Percentiles rank a stretch among this genome's conserved stretches.
Conservation (phyloP, 2,329 filamentous ascomycete genomes). For the Fusarium decemcellulare region DNA sequence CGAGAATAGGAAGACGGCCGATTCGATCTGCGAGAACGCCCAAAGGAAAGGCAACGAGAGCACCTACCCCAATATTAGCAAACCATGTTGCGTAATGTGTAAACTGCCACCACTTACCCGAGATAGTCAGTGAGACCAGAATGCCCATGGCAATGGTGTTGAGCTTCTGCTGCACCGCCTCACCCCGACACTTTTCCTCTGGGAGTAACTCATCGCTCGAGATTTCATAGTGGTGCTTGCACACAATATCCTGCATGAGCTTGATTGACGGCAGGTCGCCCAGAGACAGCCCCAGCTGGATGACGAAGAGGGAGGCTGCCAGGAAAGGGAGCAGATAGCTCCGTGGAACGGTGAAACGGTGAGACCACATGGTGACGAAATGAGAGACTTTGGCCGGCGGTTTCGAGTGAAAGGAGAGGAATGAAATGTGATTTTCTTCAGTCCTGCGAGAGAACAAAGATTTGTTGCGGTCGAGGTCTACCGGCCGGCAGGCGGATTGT, state of each 20-base stretch:
- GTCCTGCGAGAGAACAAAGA: not conserved
- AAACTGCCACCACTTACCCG: conserved; percentile 12
- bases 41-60: conserved; percentile 40
- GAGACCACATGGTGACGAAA: conserved; percentile 25
- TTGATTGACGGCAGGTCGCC: conserved; percentile 40
- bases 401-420: not conserved
- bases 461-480: not conserved
- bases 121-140: conserved; percentile 39
- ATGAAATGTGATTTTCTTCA: not conserved
- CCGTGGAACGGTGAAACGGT: conserved; percentile 26
- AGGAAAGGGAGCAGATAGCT: conserved; percentile 41
- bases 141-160: conserved; percentile 40
- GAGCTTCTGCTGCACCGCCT: conserved; percentile 40
- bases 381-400: not conserved
- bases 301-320: conserved; percentile 38
- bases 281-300: conserved; percentile 45
- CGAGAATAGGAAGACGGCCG: conserved; percentile 45
- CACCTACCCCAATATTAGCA: conserved; percentile 27
- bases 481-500: not conserved
- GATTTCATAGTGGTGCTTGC: conserved; percentile 26
- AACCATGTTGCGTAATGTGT: not conserved
- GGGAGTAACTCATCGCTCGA: conserved; percentile 21
- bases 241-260: conserved; percentile 46
- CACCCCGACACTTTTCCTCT: conserved; percentile 35
- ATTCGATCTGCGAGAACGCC: conserved; percentile 43